Evolutionary conservation across 257 asterid genomes (phyloP), one percentile per base, ranked within the genome.

Genomic region (Ballota nigra): DNA sequence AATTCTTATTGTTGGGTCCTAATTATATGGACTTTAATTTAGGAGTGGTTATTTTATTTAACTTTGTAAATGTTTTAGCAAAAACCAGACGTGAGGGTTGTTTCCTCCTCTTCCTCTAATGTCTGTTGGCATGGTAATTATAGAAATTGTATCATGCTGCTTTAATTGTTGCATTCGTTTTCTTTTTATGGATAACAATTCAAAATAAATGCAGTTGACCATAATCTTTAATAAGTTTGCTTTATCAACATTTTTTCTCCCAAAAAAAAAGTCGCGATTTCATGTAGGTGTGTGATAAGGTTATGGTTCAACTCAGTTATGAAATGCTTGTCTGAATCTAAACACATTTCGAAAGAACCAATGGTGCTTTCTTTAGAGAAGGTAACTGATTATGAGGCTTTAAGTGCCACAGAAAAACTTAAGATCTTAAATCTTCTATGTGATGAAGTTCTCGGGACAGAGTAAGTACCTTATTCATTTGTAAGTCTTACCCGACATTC

Each of bases 361-460:
- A 81, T 64, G 24, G 70, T 89, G 78, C 83, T 60, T 72, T 68
- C 41, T 55, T 66, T 85, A 49, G 80, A 75, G 65, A 63, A 83
- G 28, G 79, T 75, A 73, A 66, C 74, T 53, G 82, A 81, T 65
- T 89, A 81, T 68, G 94, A 86, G 74, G 66, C 71, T 64, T 70
- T 89, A 72, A 68, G 13, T 75, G 75, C 91, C 78, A 80, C 98
- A 4, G 70, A 82, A 66, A 88, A 81, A 82, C 91, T 92, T 36
- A 83, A 36, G 80, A 68, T 89, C 66, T 57, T 91, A 47, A 87
- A 83, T 62, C 52, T 86, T 74, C 75, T 91, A 38, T 91, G 96
- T 56, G 95, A 87, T 65, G 95, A 92, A 77, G 75, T 88, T 69
- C 90, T 88, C 77, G 89, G 77, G 73, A 89, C 92, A 3, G 75